Evolutionary conservation across 2,329 filamentous ascomycete genomes (phyloP), one percentile per base, ranked within the genome.

Genomic region (Waltergamsia citrina): DNA sequence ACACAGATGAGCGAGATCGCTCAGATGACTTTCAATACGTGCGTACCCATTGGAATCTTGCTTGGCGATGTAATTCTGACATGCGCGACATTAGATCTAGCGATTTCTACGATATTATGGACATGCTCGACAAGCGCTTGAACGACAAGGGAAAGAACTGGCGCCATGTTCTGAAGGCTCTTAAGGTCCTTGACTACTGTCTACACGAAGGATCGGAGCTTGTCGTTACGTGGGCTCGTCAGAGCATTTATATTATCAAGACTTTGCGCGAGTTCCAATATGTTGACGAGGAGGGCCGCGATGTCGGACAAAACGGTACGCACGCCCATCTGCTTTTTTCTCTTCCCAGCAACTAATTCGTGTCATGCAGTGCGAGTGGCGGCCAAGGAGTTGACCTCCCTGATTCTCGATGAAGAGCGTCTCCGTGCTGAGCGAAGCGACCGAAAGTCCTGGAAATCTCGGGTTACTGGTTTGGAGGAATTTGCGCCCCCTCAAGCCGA

Each of bases 141-240:
- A 98, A 98, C 51, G 92, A 98, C 62, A 96, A 98, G 62, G 92
- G 92, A 53, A 98, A 96, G 71, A 98, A 98, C 58, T 98, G 92
- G 92, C 81, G 92, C 49, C 92, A 98, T 57, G 92, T 98, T 10
- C 67, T 98, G 39, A 98, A 98, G 63, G 93, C 92, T 27, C 69
- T 98, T 46, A 98, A 98, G 59, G 92, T 98, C 34, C 73, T 96
- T 38, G 92, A 98, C 60, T 98, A 98, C 62, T 95, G 88, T 62
- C 70, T 98, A 37, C 92, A 98, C 56, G 92, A 98, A 58, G 92
- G 92, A 31, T 95, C 88, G 1, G 92, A 96, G 61, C 67, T 95
- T 43, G 86, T 95, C 22, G 92, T 98, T 33, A 95, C 90, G 5
- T 98, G 92, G 92, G 88, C 88, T 43, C 82, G 88, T 51, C 93